Conservation (phyloP, 192 early-diverging fungal genomes). For the Coemansia sp. region DNA sequence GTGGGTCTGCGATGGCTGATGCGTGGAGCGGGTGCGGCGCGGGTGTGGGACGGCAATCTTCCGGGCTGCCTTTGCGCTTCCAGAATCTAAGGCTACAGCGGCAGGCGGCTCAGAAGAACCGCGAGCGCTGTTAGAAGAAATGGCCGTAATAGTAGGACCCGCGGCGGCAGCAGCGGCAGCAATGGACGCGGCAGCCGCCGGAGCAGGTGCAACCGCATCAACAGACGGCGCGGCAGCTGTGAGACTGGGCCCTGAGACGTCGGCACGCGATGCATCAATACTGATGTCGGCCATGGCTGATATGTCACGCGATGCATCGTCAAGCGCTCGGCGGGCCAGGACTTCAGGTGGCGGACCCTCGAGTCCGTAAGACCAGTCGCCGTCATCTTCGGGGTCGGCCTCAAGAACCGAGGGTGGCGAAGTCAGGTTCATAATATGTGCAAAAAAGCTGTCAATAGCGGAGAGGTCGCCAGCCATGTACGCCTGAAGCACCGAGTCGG, state of each 20-base stretch:
- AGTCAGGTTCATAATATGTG: constrained; percentile 47
- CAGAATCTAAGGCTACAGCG: constrained; percentile 1
- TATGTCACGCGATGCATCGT: not conserved
- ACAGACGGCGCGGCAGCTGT: not conserved
- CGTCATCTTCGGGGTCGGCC: constrained; percentile 35
- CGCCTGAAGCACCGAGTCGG: constrained; percentile 46
- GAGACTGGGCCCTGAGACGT: no score
- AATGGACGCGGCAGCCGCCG: not conserved
- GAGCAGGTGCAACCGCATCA: not conserved
- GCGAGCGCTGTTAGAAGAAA: not conserved
- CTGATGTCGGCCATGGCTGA: constrained; percentile 5
- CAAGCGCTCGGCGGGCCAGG: constrained; percentile 16
- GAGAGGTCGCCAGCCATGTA: constrained; percentile 46
- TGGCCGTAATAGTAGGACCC: no score
- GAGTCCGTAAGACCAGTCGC: constrained; percentile 49
- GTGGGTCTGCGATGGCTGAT: not conserved
- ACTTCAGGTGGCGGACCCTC: constrained; percentile 47
- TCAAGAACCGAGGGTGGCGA: constrained; percentile 44
- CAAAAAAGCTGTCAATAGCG: constrained; percentile 52
- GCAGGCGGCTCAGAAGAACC: not conserved
- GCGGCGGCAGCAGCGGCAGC: constrained; percentile 11
- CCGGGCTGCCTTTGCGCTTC: constrained; percentile 5
- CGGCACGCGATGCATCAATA: no score
- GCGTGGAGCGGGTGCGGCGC: not conserved
- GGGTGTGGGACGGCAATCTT: constrained; percentile 28